Evolutionary conservation across 495 filamentous ascomycete species (phyloP), one percentile per base, ranked within the genome.

Genomic region (Barbatosphaeria neglecta): DNA sequence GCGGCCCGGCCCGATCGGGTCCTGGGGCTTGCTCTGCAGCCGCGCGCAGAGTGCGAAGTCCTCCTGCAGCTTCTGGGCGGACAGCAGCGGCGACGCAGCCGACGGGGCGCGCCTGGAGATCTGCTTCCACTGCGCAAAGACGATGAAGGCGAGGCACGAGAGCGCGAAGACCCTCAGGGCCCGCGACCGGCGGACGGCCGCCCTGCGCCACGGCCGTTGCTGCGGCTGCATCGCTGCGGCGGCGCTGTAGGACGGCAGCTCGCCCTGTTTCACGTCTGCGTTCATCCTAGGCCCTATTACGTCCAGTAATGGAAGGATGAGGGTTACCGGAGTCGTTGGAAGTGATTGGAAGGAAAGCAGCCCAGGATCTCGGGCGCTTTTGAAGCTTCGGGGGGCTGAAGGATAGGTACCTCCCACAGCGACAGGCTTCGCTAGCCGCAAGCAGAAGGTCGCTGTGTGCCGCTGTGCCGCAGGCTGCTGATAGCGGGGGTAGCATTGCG

Each of bases 61-160:
- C n/a, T 66, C 58, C 18, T 59, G 54, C 43, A 74, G 49, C 23
- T 55, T 65, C 43, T 66, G 58, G 27, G 61, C 48, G 1, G 70
- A 74, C 47, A 68, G 50, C 13, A n/a, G 9, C 11, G 13, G 1
- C 31, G 15, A 25, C 45, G 46, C 43, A 56, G 44, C 22, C 24
- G 16, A 11, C 52, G 52, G 33, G 55, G 45, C 6, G 52, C 22
- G 37, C 37, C 28, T 10, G 44, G 54, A 46, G 18, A 73, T 52
- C 43, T 73, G 70, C 41, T 43, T 65, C 68, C 68, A 73, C 52
- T 72, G 70, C 15, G 68, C 67, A 25, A 63, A 69, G 35, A 65
- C 68, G 46, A 72, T 68, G 51, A 74, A 71, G 42, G 54, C 56
- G 27, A 72, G 49, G 44, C 56, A 66, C 11, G 60, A 58, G 3